These are phyloP conservation scores for Chaetomium fimeti DNA, from an alignment of 495 filamentous ascomycete species.

Conservation along the genomic window DNA sequence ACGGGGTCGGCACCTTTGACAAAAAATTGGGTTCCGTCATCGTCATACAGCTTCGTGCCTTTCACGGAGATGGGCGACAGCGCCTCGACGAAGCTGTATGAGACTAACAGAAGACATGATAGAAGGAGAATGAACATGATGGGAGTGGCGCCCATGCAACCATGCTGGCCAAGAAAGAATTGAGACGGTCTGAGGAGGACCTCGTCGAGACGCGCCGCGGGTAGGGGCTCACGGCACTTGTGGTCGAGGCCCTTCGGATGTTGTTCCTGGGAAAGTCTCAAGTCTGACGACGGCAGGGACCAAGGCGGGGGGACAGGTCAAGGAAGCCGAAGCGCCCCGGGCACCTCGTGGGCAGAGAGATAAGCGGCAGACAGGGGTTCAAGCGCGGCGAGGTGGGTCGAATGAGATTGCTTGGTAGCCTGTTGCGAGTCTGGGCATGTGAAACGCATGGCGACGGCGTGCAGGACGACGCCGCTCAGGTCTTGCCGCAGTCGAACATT, in stretches of 20 bases:
- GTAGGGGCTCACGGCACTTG: background rate
- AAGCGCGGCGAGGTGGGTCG: background rate
- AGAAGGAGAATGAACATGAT: conserved; percentile 1
- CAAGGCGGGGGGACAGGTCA: too few species aligned
- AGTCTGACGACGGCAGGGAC: background rate
- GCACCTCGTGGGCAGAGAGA: background rate
- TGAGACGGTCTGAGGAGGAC: background rate
- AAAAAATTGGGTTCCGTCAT: conserved; percentile 72
- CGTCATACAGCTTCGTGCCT: conserved; percentile 78
- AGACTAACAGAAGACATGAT: background rate
- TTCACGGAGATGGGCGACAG: conserved; percentile 22
- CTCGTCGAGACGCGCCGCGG: background rate
- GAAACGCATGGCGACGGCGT: background rate
- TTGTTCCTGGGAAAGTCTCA: background rate
- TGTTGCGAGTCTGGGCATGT: background rate
- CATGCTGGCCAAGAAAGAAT: background rate
- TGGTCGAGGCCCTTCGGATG: background rate
- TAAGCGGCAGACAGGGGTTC: background rate
- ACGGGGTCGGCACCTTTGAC: conserved; percentile 51
- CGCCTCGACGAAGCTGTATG: background rate
- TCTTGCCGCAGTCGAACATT: background rate
- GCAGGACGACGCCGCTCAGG: too few species aligned
- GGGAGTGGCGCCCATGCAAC: background rate
- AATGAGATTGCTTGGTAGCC: background rate
- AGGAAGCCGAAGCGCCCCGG: background rate